A percentile compares a stretch with the other conserved stretches of the same genome.
These are phyloP conservation scores for Aspergillus kassunensis DNA, from an alignment of 495 filamentous ascomycete species.

Conservation along the genomic window DNA sequence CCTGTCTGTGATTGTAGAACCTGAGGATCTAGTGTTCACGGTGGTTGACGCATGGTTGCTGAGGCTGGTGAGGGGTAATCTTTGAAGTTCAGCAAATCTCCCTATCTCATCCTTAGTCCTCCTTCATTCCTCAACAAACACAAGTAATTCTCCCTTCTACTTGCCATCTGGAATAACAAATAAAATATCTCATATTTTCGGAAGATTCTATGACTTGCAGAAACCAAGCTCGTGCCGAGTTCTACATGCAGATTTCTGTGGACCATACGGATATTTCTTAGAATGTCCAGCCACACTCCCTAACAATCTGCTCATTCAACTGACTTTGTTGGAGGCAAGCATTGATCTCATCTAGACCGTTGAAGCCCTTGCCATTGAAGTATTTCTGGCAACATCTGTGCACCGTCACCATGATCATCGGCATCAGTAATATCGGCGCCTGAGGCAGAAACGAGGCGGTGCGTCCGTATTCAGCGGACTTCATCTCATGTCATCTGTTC, in stretches of 20 bases:
- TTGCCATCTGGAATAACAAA: too few relatives aligned
- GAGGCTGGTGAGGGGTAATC: background rate
- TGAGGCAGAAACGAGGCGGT: too few relatives aligned
- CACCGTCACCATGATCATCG: background rate
- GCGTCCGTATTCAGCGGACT: background rate
- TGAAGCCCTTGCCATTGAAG: too few relatives aligned
- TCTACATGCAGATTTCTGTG: background rate
- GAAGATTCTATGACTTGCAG: conserved; percentile 5
- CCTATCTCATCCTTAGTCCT: too few relatives aligned
- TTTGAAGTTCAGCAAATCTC: too few relatives aligned
- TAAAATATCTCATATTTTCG: background rate
- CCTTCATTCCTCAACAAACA: too few relatives aligned
- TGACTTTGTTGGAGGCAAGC: background rate
- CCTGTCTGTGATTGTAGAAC: background rate
- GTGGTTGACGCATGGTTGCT: too few relatives aligned
- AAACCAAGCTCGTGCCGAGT: conserved; percentile 9
- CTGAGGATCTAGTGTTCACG: background rate
- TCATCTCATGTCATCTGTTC: background rate
- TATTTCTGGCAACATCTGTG: background rate
- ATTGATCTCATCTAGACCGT: too few relatives aligned
- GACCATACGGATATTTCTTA: too few relatives aligned
- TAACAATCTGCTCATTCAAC: background rate
- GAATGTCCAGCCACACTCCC: background rate
- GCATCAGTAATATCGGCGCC: too few relatives aligned
- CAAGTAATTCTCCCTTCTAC: too few relatives aligned